Evolutionary conservation across 1,139 yeast species (phyloP).

Genomic region (Geotrichum reessii): DNA sequence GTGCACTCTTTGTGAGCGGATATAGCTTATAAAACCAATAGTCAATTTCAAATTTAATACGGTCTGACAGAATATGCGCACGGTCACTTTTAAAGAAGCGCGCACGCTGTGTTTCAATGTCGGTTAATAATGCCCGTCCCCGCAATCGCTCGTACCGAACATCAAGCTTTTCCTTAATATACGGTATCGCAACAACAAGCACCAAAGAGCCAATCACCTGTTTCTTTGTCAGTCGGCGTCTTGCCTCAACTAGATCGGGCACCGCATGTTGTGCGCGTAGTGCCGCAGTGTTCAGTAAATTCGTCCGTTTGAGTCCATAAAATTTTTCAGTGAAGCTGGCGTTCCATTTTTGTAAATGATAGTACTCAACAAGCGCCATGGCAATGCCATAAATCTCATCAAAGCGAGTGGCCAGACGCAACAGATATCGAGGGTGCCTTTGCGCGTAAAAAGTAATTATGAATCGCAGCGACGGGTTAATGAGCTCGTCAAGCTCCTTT

Average conservation of each 20-base stretch:
- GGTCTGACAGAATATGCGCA: constrained; percentile 22
- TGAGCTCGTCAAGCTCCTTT: constrained; percentile 64
- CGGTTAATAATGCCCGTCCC: constrained; percentile 52
- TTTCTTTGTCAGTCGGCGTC: constrained; percentile 47
- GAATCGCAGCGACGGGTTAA: constrained; percentile 79
- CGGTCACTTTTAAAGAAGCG: constrained; percentile 26
- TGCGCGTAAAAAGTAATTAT: constrained; percentile 78
- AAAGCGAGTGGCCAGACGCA: constrained; percentile 58
- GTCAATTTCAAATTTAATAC: constrained; percentile 34
- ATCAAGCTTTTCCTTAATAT: constrained; percentile 63
- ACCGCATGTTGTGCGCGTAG: constrained; percentile 29
- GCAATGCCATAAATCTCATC: constrained; percentile 67
- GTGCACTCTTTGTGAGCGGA: constrained; percentile 51
- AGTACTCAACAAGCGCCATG: constrained; percentile 68
- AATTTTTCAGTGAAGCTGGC: constrained; percentile 88
- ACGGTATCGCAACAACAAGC: constrained; percentile 63
- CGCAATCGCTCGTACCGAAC: constrained; percentile 58
- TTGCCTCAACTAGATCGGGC: constrained; percentile 50
- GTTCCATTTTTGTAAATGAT: constrained; percentile 68
- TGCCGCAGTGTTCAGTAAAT: constrained; percentile 30
- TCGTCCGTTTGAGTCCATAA: constrained; percentile 74
- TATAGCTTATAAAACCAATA: constrained; percentile 51
- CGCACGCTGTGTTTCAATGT: constrained; percentile 38
- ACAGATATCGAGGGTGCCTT: constrained; percentile 63
- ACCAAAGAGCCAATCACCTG: constrained; percentile 60